phyloP scores from a whole-genome alignment of 768 basidiomycete species.

The Cystofilobasidium capitatum region DNA sequence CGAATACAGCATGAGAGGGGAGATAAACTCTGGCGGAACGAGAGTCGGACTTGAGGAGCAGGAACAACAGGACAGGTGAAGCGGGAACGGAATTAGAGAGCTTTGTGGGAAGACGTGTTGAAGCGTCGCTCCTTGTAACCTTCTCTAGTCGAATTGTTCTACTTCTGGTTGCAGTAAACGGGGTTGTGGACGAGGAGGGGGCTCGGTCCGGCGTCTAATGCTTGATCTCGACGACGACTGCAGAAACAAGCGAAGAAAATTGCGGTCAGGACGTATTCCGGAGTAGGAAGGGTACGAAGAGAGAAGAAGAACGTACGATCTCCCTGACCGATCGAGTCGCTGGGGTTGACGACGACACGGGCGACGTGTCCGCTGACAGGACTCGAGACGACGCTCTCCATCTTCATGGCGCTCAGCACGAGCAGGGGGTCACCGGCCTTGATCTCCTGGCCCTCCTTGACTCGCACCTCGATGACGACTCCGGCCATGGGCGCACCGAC shows the following conservation, averaged over 20 bases:
- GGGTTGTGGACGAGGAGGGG: too few relatives aligned
- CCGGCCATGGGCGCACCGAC: slow-evolving; percentile 66
- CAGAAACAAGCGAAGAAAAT: background rate
- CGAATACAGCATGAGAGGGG: background rate
- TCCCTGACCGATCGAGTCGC: slow-evolving; percentile 90
- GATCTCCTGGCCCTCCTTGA: slow-evolving; percentile 95
- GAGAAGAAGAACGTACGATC: slow-evolving; percentile 43
- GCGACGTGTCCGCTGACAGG: slow-evolving; percentile 95
- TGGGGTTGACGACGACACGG: slow-evolving; percentile 82
- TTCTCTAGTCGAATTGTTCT: too few relatives aligned
- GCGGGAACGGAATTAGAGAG: too few relatives aligned
- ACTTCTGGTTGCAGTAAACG: too few relatives aligned
- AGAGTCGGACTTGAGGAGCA: background rate
- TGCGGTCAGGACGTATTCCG: background rate
- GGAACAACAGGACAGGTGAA: too few relatives aligned
- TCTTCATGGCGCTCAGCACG: slow-evolving; percentile 98
- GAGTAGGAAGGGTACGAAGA: background rate
- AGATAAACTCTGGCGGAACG: background rate
- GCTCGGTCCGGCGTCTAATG: background rate
- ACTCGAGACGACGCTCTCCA: slow-evolving; percentile 94
- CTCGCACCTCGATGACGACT: slow-evolving; percentile 94
- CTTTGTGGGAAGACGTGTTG: too few relatives aligned
- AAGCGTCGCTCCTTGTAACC: too few relatives aligned
- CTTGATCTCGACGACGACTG: slow-evolving; percentile 27
- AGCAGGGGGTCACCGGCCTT: slow-evolving; percentile 95